A percentile compares a stretch with the other conserved stretches of the same genome.
These are phyloP conservation scores for Picochlorum costavermella DNA, from an alignment of 139 green algal species.

Conservation along the genomic window DNA sequence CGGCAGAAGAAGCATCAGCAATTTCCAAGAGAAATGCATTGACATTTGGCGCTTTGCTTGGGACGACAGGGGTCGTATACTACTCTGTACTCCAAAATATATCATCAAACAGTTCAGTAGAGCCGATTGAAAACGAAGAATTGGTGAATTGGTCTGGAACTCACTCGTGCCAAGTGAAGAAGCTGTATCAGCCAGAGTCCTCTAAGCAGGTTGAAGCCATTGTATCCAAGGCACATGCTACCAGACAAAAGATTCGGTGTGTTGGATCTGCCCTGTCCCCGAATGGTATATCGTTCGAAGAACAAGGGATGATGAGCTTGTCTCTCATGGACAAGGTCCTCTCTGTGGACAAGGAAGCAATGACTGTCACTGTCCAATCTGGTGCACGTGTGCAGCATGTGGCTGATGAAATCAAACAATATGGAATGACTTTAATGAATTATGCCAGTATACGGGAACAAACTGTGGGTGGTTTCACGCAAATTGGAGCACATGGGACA, in stretches of 20 bases:
- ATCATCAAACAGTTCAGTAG: neutral
- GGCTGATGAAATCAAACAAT: constrained; percentile 60
- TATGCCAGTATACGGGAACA: constrained; percentile 94
- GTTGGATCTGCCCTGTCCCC: constrained; percentile 79
- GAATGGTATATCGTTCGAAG: constrained; percentile 79
- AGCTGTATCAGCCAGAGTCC: constrained; percentile 70
- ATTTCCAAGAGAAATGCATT: neutral
- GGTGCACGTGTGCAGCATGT: constrained; percentile 37
- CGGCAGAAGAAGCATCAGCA: constrained; percentile 1
- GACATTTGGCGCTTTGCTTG: neutral
- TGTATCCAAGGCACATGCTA: constrained; percentile 45
- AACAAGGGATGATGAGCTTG: constrained; percentile 84
- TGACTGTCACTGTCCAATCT: constrained; percentile 17
- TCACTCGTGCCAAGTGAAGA: constrained; percentile 43
- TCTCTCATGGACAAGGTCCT: constrained; percentile 82
- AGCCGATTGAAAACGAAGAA: constrained; percentile 11
- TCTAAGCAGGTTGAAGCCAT: constrained; percentile 73
- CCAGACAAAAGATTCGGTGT: constrained; percentile 55
- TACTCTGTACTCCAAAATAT: constrained; percentile 4
- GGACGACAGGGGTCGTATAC: constrained; percentile 11
- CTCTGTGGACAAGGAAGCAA: constrained; percentile 56
- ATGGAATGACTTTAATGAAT: constrained; percentile 91
- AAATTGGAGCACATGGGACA: constrained; percentile 89
- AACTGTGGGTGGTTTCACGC: constrained; percentile 85
- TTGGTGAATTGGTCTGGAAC: constrained; percentile 92